Conservation (phyloP, 441 rosid genomes). For the Pelargonium australe region DNA sequence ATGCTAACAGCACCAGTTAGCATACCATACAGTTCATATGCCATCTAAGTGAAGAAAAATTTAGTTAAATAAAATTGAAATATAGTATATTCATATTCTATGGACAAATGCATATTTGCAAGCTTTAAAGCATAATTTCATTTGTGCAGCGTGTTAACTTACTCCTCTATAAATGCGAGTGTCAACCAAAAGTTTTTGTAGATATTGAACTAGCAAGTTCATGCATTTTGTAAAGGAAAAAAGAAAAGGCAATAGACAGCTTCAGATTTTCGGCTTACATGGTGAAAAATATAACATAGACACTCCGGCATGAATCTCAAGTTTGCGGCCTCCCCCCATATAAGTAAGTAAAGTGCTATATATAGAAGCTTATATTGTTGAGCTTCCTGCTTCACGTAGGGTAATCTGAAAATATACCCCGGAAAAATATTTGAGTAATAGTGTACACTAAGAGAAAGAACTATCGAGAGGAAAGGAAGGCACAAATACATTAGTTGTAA, state of each 20-base stretch:
- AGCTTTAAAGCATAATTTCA: not conserved
- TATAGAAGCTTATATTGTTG: slow-evolving; percentile 81
- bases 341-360: slow-evolving; percentile 88
- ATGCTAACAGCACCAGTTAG: slow-evolving; percentile 48
- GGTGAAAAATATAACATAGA: slow-evolving; percentile 87
- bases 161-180: too few relatives aligned
- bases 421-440: slow-evolving; percentile 9
- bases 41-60: slow-evolving; percentile 54
- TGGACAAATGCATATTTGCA: not conserved
- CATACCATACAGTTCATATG: slow-evolving; percentile 75
- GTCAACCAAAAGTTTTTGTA: too few relatives aligned
- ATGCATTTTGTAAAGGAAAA: slow-evolving; percentile 14
- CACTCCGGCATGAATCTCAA: slow-evolving; percentile 96
- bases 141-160: not conserved
- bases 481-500: not conserved
- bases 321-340: slow-evolving; percentile 99
- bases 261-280: slow-evolving; percentile 49
- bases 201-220: too few relatives aligned
- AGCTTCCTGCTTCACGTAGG: slow-evolving; percentile 71
- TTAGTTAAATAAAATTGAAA: slow-evolving; percentile 2
- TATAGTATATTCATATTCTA: not conserved
- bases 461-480: not conserved
- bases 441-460: not conserved
- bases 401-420: slow-evolving; percentile 52
- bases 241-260: not conserved